Evolutionary conservation across 129 eudicot genomes (phyloP).

Genomic region (Ambrosia artemisiifolia): DNA sequence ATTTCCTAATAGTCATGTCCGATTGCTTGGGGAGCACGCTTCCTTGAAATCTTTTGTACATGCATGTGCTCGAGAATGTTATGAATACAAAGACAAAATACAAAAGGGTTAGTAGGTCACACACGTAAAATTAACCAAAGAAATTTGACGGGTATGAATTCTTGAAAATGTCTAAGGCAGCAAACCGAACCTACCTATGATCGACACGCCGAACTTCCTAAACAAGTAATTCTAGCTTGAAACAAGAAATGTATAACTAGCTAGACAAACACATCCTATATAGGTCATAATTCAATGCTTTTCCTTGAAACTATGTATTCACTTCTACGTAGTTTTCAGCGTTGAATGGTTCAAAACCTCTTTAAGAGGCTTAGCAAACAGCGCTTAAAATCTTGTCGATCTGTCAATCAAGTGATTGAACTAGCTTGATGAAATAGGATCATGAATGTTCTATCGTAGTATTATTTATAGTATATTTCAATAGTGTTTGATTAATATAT

Average conservation of each 20-base stretch:
- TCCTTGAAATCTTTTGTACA: background rate
- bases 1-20: background rate
- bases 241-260: background rate
- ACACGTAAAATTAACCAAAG: background rate
- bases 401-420: too few species aligned
- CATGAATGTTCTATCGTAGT: too few species aligned
- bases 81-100: constrained; percentile 6
- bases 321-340: too few species aligned
- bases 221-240: constrained; percentile 13
- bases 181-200: background rate
- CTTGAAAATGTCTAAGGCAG: background rate
- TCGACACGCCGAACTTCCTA: constrained; percentile 3
- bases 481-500: too few species aligned
- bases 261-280: background rate
- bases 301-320: background rate
- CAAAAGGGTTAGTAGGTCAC: too few species aligned
- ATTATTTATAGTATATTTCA: too few species aligned
- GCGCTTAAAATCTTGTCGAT: background rate
- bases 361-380: too few species aligned
- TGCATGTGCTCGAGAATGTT: background rate
- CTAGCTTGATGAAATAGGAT: too few species aligned
- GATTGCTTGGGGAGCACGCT: background rate
- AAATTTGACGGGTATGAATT: background rate
- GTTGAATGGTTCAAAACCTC: too few species aligned
- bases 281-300: background rate